Evolutionary conservation across 1,284 basidiomycete genomes (phyloP).

Genomic region (Ganoderma leucocontextum): DNA sequence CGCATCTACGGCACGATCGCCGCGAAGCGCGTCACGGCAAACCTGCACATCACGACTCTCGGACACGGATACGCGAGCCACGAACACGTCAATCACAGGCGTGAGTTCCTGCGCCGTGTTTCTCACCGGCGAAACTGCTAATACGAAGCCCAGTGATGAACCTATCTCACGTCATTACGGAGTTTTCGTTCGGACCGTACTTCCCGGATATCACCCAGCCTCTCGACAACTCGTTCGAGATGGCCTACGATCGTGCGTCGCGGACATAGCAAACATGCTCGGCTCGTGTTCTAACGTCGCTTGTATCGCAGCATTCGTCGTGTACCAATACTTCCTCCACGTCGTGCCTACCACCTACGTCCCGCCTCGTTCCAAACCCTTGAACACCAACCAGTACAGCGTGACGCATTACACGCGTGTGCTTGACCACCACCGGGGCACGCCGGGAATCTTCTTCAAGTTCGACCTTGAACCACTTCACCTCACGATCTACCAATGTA

Average conservation of each 20-base stretch:
- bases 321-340: constrained; percentile 96
- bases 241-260: constrained; percentile 79
- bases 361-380: constrained; percentile 63
- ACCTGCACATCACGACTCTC: constrained; percentile 89
- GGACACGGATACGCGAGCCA: constrained; percentile 93
- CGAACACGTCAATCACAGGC: constrained; percentile 86
- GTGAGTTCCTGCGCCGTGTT: constrained; percentile 53
- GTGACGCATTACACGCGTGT: constrained; percentile 92
- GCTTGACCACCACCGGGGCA: constrained; percentile 80
- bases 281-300: neutral
- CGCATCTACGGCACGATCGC: constrained; percentile 86
- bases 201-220: constrained; percentile 97
- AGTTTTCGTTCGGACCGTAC: constrained; percentile 96
- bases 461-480: constrained; percentile 94
- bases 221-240: constrained; percentile 89
- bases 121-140: neutral
- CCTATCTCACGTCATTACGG: constrained; percentile 93
- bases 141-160: constrained; percentile 83
- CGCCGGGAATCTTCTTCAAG: constrained; percentile 97
- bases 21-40: constrained; percentile 94
- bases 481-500: constrained; percentile 88
- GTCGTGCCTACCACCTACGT: constrained; percentile 96
- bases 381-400: constrained; percentile 93
- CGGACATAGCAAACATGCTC: neutral
- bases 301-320: constrained; percentile 76